Evolutionary conservation across 495 filamentous ascomycete genomes (phyloP).

Genomic region (Bacidia rubella): DNA sequence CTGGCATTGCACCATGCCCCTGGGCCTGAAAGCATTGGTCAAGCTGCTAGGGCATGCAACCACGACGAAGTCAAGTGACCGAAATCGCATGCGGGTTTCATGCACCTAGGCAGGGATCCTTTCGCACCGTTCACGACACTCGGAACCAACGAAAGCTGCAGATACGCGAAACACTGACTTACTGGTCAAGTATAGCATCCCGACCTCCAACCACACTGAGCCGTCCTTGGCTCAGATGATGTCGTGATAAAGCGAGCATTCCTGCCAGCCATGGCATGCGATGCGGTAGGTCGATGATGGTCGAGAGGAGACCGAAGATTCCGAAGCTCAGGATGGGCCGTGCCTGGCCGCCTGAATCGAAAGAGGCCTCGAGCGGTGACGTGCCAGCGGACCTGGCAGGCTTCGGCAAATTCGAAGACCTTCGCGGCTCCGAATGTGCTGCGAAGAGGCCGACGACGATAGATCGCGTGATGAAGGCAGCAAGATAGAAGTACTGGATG

Average conservation of each 20-base stretch:
- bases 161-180: constrained; percentile 34
- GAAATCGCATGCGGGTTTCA: constrained; percentile 45
- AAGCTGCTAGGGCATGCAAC: constrained; percentile 17
- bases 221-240: constrained; percentile 54
- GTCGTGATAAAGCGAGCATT: constrained; percentile 55
- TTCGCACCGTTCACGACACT: background rate
- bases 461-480: constrained; percentile 49
- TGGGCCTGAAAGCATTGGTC: constrained; percentile 9
- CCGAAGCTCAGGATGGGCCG: constrained; percentile 63
- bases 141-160: constrained; percentile 17
- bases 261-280: constrained; percentile 83
- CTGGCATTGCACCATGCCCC: constrained; percentile 5
- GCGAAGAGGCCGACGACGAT: constrained; percentile 36
- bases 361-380: constrained; percentile 3
- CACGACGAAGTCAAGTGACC: constrained; percentile 52
- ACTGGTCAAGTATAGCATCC: constrained; percentile 79
- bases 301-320: constrained; percentile 54
- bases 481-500: constrained; percentile 55
- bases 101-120: constrained; percentile 18
- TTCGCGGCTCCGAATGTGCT: constrained; percentile 18
- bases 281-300: constrained; percentile 51
- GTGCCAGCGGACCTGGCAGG: constrained; percentile 10
- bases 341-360: constrained; percentile 23
- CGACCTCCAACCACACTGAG: constrained; percentile 53
- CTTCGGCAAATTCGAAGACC: constrained; percentile 19